These are phyloP conservation scores for Arthrobotrys entomopaga DNA, from an alignment of 2,329 filamentous ascomycete species.

Conservation along the genomic window DNA sequence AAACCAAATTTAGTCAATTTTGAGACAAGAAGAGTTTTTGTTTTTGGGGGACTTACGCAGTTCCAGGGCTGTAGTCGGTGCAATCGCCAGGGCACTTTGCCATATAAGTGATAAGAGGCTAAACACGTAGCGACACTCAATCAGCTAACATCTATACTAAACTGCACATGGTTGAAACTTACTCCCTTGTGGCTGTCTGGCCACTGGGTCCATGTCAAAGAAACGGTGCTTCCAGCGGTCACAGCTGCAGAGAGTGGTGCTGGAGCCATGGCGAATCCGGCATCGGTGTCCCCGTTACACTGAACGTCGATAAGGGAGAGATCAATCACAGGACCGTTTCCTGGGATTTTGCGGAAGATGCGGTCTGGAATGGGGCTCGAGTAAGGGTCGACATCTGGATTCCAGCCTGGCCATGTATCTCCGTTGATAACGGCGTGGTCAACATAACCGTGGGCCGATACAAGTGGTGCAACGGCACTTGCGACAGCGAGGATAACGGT, in stretches of 20 bases:
- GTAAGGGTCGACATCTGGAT: slow-evolving; percentile 65
- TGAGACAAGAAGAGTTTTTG: too few species aligned
- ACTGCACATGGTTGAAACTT: slow-evolving; percentile 39
- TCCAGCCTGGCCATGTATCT: slow-evolving; percentile 61
- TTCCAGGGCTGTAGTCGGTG: slow-evolving; percentile 65
- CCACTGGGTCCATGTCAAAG: slow-evolving; percentile 68
- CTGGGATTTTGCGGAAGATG: slow-evolving; percentile 70
- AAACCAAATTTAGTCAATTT: not conserved
- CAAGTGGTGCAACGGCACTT: slow-evolving; percentile 52
- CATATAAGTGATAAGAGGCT: slow-evolving; percentile 71
- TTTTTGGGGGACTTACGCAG: slow-evolving; percentile 59
- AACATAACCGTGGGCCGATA: slow-evolving; percentile 65
- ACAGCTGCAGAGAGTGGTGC: slow-evolving; percentile 68
- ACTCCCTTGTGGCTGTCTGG: slow-evolving; percentile 61
- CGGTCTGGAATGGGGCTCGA: slow-evolving; percentile 63
- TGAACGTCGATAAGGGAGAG: slow-evolving; percentile 68
- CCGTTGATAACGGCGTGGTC: slow-evolving; percentile 65
- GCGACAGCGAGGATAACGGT: slow-evolving; percentile 31
- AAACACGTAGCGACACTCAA: not conserved
- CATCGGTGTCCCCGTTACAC: slow-evolving; percentile 65
- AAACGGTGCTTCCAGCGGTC: slow-evolving; percentile 68
- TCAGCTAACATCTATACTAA: slow-evolving; percentile 62
- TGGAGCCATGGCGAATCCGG: slow-evolving; percentile 60
- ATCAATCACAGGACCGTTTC: slow-evolving; percentile 70
- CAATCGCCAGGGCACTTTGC: slow-evolving; percentile 69